Evolutionary conservation across 352 stramenopile species (phyloP).

Genomic region (Halophytophthora batemanensis): DNA sequence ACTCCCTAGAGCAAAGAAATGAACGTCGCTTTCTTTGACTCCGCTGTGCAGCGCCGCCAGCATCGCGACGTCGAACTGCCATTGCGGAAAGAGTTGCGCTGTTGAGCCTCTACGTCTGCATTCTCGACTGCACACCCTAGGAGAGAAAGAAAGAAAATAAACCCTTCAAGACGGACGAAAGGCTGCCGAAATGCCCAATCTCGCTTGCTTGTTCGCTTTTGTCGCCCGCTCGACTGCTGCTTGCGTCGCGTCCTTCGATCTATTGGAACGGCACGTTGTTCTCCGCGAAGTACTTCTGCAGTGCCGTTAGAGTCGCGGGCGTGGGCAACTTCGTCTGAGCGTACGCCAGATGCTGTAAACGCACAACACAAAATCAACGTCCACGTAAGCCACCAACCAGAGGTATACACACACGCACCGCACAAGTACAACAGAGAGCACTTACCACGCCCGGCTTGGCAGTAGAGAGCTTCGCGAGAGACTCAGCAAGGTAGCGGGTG

Average conservation of each 20-base stretch:
- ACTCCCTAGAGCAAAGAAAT: constrained; percentile 38
- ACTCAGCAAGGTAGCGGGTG: constrained; percentile 64
- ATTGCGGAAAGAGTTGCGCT: neutral
- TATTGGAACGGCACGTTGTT: constrained; percentile 71
- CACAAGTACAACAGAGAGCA: constrained; percentile 6
- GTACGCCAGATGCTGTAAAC: constrained; percentile 44
- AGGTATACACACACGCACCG: constrained; percentile 10
- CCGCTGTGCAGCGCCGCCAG: constrained; percentile 9
- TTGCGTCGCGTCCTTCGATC: constrained; percentile 13
- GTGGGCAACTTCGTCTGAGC: constrained; percentile 42
- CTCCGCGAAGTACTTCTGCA: constrained; percentile 66
- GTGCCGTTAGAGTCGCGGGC: constrained; percentile 21
- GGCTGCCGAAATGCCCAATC: no score
- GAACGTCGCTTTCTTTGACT: constrained; percentile 25
- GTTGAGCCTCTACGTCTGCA: no score
- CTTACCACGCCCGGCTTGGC: constrained; percentile 64
- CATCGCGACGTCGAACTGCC: constrained; percentile 1
- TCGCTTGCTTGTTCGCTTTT: neutral
- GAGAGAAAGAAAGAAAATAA: neutral
- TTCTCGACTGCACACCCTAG: no score
- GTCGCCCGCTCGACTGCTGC: neutral
- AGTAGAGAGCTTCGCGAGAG: constrained; percentile 63
- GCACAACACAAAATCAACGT: constrained; percentile 5
- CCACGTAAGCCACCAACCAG: constrained; percentile 10
- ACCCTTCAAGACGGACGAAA: neutral